Conservation (phyloP, 1,284 basidiomycete species). For the Ustilago vetiveriae region DNA sequence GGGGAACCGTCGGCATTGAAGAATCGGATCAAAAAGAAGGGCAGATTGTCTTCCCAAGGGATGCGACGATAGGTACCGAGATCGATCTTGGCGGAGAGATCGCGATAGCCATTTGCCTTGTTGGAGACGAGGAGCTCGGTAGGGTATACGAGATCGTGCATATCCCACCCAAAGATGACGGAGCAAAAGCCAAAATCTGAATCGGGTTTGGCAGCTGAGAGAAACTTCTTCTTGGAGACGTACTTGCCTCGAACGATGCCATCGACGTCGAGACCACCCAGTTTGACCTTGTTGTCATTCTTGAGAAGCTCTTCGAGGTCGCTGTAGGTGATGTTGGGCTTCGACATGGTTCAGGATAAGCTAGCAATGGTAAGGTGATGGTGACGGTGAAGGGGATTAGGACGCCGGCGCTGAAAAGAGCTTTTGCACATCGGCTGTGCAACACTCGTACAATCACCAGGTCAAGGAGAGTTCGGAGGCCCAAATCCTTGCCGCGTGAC, state of each 20-base stretch:
- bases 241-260: slow-evolving; percentile 92
- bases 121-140: slow-evolving; percentile 89
- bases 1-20: slow-evolving; percentile 73
- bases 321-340: slow-evolving; percentile 25
- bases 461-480: too few relatives aligned
- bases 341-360: slow-evolving; percentile 25
- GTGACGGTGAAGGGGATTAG: background rate
- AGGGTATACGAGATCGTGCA: slow-evolving; percentile 71
- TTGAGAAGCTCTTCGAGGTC: slow-evolving; percentile 68
- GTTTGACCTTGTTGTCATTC: slow-evolving; percentile 85
- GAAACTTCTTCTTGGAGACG: slow-evolving; percentile 92
- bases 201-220: slow-evolving; percentile 81
- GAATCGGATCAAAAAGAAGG: slow-evolving; percentile 92
- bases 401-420: too few relatives aligned
- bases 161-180: slow-evolving; percentile 57
- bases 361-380: background rate
- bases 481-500: too few relatives aligned
- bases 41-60: slow-evolving; percentile 89
- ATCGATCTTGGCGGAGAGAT: slow-evolving; percentile 85
- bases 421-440: too few relatives aligned
- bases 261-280: slow-evolving; percentile 74
- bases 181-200: slow-evolving; percentile 69
- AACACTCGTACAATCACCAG: too few relatives aligned
- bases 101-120: slow-evolving; percentile 87
- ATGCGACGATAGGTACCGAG: slow-evolving; percentile 81